Conservation (phyloP, 2,329 filamentous ascomycete genomes). For the Chaetomium sp. region DNA sequence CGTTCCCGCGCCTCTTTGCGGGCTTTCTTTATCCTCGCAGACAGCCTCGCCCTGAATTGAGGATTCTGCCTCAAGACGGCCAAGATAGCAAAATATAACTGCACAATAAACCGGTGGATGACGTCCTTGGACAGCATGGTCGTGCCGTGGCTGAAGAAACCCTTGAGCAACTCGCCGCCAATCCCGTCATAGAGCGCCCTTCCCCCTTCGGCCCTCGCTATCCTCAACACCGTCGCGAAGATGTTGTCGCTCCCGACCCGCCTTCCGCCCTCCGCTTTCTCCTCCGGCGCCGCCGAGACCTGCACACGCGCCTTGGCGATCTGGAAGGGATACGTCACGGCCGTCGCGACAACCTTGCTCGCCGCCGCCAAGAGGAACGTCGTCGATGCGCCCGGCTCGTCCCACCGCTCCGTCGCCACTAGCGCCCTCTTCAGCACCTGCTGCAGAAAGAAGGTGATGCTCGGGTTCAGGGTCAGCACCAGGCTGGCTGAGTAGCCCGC, state of each 20-base stretch:
- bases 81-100: slow-evolving; percentile 69
- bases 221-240: slow-evolving; percentile 62
- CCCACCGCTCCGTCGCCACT: slow-evolving; percentile 50
- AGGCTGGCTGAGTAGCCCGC: slow-evolving; percentile 81
- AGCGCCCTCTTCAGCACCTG: slow-evolving; percentile 66
- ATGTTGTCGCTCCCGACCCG: slow-evolving; percentile 51
- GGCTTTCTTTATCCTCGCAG: slow-evolving; percentile 19
- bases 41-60: slow-evolving; percentile 43
- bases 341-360: slow-evolving; percentile 76
- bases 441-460: slow-evolving; percentile 83
- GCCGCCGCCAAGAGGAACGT: slow-evolving; percentile 65
- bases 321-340: slow-evolving; percentile 81
- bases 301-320: slow-evolving; percentile 82
- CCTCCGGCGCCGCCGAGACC: slow-evolving; percentile 48
- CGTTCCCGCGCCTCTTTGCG: slow-evolving; percentile 9
- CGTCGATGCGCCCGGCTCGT: slow-evolving; percentile 36
- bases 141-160: slow-evolving; percentile 82
- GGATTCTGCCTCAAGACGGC: slow-evolving; percentile 48
- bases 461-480: slow-evolving; percentile 81
- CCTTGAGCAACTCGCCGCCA: slow-evolving; percentile 74
- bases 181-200: slow-evolving; percentile 74
- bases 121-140: slow-evolving; percentile 86
- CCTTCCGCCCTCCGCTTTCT: slow-evolving; percentile 34
- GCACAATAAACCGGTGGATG: slow-evolving; percentile 71
- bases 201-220: slow-evolving; percentile 65